Conservation (phyloP, 225 moss, liverwort and hornwort species). For the Marchantia paleacea region DNA sequence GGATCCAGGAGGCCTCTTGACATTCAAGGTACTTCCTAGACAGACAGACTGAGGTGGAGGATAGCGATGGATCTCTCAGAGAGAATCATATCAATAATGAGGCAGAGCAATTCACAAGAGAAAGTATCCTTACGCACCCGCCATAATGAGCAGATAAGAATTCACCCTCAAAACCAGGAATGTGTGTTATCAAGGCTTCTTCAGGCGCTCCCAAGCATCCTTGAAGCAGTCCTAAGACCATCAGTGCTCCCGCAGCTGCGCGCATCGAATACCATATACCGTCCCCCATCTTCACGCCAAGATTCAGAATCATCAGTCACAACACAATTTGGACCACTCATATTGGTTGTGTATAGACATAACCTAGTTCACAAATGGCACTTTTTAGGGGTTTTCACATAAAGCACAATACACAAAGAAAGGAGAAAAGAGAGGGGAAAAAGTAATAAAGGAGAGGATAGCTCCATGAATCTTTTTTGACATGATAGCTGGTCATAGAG, state of each 20-base stretch:
- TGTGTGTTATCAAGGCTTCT: conserved; percentile 28
- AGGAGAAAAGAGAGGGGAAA: no score
- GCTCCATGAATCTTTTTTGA: no score
- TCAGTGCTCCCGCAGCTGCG: conserved; percentile 6
- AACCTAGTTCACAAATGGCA: no score
- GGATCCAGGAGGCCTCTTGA: background rate
- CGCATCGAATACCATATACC: conserved; percentile 8
- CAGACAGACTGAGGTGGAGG: background rate
- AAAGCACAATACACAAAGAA: no score
- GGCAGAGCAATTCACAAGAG: background rate
- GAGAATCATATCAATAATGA: background rate
- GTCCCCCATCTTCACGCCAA: conserved; percentile 8
- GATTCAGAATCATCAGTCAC: no score
- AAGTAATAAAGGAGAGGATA: no score
- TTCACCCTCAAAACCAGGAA: conserved; percentile 41
- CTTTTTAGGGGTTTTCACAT: no score
- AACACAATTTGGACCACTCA: no score
- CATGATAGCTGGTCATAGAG: no score
- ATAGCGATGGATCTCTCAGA: background rate
- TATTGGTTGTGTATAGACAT: no score
- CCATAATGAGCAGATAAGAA: conserved; percentile 48
- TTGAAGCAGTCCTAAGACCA: conserved; percentile 15
- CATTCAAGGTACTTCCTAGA: background rate
- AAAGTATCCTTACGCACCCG: conserved; percentile 32
- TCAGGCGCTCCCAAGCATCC: conserved; percentile 29